Evolutionary conservation across 2,329 filamentous ascomycete species (phyloP).

Genomic region (Aureobasidium uvarum): DNA sequence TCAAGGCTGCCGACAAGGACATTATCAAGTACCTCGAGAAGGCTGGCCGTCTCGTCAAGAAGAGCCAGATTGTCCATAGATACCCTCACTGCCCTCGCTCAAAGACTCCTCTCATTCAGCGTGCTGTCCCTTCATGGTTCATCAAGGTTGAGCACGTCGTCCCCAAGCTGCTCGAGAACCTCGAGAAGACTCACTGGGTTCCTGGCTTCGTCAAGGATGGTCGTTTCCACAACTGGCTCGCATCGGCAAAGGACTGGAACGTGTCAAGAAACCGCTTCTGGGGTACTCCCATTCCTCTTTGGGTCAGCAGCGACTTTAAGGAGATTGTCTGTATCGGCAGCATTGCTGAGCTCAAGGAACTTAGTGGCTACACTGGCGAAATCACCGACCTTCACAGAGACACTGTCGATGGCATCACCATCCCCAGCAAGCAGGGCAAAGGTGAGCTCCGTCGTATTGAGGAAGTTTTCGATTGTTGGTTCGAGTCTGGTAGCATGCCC

Average conservation of each 20-base stretch:
- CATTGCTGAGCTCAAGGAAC: constrained; percentile 74
- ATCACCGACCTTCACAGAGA: constrained; percentile 86
- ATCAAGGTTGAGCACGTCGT: constrained; percentile 82
- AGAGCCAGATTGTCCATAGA: constrained; percentile 84
- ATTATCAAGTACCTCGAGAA: constrained; percentile 88
- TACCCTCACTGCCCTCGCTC: constrained; percentile 93
- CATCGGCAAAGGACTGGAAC: constrained; percentile 91
- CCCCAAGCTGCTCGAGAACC: constrained; percentile 85
- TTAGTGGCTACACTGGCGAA: constrained; percentile 83
- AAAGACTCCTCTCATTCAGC: constrained; percentile 92
- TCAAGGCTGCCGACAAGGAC: constrained; percentile 87
- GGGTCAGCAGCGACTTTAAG: constrained; percentile 85
- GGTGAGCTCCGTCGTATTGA: constrained; percentile 76
- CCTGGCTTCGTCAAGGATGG: constrained; percentile 87
- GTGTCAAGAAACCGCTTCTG: constrained; percentile 92
- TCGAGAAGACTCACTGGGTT: constrained; percentile 88
- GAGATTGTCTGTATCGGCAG: constrained; percentile 86
- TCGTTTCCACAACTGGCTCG: constrained; percentile 88
- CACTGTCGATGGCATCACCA: constrained; percentile 91
- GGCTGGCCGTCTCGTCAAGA: constrained; percentile 72
- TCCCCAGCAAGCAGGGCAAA: constrained; percentile 84
- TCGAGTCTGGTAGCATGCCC: constrained; percentile 94
- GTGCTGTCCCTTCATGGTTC: constrained; percentile 92
- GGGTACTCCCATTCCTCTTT: constrained; percentile 89
- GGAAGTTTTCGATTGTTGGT: constrained; percentile 97